These are phyloP conservation scores for Endocladia muricata DNA, from an alignment of 31 red algal genomes.

Conservation along the genomic window DNA sequence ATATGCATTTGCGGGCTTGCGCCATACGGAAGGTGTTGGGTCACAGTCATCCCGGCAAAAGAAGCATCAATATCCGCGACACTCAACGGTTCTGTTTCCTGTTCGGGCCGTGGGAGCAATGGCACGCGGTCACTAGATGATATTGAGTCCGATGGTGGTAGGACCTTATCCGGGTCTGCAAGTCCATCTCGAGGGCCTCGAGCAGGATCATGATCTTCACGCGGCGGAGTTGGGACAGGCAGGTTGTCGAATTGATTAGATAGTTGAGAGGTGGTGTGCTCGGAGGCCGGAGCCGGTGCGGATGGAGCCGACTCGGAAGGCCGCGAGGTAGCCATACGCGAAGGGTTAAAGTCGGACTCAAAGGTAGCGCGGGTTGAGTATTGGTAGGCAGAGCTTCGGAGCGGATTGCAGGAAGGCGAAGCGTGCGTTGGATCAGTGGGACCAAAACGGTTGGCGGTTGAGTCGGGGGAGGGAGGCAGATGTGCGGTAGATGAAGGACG, in stretches of 20 bases:
- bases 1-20: constrained; percentile 14
- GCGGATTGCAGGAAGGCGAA: neutral
- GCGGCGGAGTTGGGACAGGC: neutral
- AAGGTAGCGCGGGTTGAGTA: neutral
- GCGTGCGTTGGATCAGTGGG: neutral
- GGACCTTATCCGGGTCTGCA: neutral
- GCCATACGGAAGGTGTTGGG: neutral
- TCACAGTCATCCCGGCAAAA: neutral
- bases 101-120: neutral
- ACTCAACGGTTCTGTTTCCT: neutral
- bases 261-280: no score
- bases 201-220: neutral
- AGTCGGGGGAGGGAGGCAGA: neutral
- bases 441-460: neutral
- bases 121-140: neutral
- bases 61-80: neutral
- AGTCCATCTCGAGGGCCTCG: neutral
- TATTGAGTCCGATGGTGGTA: neutral
- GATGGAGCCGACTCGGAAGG: no score
- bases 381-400: neutral
- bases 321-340: no score
- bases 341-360: neutral
- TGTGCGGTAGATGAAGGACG: neutral
- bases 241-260: no score
- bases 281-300: no score